phyloP scores from a whole-genome alignment of 2,329 filamentous ascomycete species.

The Ambrosiella xylebori region DNA sequence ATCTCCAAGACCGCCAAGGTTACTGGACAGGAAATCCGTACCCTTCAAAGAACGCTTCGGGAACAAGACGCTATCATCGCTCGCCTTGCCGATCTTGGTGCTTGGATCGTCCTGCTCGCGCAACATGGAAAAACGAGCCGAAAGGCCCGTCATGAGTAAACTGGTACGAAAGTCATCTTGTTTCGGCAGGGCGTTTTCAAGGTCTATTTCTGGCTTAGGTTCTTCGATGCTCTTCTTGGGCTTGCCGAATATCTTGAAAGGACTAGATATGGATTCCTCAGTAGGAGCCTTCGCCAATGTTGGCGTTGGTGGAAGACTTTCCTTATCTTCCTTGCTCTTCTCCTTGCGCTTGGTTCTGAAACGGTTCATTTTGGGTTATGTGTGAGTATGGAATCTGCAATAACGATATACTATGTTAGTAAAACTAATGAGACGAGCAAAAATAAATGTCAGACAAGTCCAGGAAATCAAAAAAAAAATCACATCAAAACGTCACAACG shows the following conservation, averaged over 20 bases:
- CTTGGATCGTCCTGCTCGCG: conserved; percentile 84
- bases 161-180: conserved; percentile 88
- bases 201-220: conserved; percentile 44
- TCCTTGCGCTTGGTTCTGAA: conserved; percentile 58
- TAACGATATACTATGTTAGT: not conserved
- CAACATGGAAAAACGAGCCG: conserved; percentile 91
- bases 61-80: conserved; percentile 80
- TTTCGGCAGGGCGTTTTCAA: conserved; percentile 57
- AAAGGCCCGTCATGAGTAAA: conserved; percentile 85
- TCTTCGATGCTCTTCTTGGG: conserved; percentile 38
- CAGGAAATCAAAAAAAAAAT: not conserved
- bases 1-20: conserved; percentile 46
- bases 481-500: not conserved
- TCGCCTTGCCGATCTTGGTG: conserved; percentile 81
- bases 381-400: not conserved
- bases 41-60: conserved; percentile 60
- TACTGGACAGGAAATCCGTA: conserved; percentile 46
- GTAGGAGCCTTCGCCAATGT: conserved; percentile 30
- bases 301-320: conserved; percentile 11
- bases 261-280: conserved; percentile 30
- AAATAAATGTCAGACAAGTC: not conserved
- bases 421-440: not conserved
- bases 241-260: conserved; percentile 39
- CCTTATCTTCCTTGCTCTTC: conserved; percentile 38
- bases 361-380: conserved; percentile 46